These are phyloP conservation scores for Oropetium thomaeum DNA, from an alignment of 176 grass and related monocot genomes.

Conservation along the genomic window DNA sequence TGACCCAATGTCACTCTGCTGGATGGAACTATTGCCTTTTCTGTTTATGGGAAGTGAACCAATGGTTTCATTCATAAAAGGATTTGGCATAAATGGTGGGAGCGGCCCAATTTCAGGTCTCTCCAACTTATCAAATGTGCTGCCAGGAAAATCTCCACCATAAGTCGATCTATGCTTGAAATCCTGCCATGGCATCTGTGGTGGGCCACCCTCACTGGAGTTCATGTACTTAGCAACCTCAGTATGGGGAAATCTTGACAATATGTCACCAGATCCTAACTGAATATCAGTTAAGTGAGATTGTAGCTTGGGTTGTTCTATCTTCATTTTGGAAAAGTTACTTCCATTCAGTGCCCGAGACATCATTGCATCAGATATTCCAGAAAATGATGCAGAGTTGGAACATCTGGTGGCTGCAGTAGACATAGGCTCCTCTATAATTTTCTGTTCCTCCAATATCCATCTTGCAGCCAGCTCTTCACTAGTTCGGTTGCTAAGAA, in stretches of 20 bases:
- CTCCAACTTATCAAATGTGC: slow-evolving; percentile 49
- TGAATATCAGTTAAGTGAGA: slow-evolving; percentile 93
- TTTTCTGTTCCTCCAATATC: slow-evolving; percentile 81
- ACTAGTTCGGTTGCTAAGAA: slow-evolving; percentile 59
- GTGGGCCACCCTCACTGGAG: slow-evolving; percentile 43
- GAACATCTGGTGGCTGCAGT: slow-evolving; percentile 50
- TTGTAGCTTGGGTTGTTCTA: slow-evolving; percentile 63
- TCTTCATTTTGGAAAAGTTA: slow-evolving; percentile 64
- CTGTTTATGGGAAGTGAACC: slow-evolving; percentile 44
- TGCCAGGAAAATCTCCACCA: slow-evolving; percentile 40
- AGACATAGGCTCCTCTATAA: slow-evolving; percentile 69
- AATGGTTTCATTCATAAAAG: slow-evolving; percentile 50
- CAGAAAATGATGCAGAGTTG: slow-evolving; percentile 50
- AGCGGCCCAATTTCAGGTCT: slow-evolving; percentile 52
- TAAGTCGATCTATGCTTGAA: slow-evolving; percentile 44
- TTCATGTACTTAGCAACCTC: slow-evolving; percentile 50
- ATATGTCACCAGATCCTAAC: slow-evolving; percentile 72
- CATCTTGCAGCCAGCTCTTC: slow-evolving; percentile 91
- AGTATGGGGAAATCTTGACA: slow-evolving; percentile 53
- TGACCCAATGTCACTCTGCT: slow-evolving; percentile 46
- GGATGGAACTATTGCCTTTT: slow-evolving; percentile 41
- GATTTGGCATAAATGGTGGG: slow-evolving; percentile 57
- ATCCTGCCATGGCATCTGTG: slow-evolving; percentile 45
- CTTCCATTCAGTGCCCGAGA: slow-evolving; percentile 76
- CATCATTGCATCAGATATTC: slow-evolving; percentile 92